Evolutionary conservation across 2,329 filamentous ascomycete genomes (phyloP).

Genomic region (Venturia aucupariae): DNA sequence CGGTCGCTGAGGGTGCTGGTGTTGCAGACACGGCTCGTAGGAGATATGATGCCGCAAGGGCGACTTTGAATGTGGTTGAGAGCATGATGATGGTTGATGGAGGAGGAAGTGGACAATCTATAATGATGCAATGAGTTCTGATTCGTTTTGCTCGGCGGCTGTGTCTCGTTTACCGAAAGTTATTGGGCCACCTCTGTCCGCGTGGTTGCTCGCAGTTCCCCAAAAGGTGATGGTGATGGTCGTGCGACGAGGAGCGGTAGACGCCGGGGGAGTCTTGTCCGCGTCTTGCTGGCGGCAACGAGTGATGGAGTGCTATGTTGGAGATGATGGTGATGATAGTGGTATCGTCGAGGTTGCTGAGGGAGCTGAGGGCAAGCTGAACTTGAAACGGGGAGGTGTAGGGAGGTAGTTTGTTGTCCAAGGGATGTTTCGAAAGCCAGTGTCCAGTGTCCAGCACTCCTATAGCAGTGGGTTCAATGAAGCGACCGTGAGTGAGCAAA

Average conservation of each 20-base stretch:
- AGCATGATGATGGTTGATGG: slow-evolving; percentile 3
- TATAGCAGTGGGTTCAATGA: background rate
- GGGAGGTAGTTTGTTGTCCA: background rate
- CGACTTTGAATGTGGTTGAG: background rate
- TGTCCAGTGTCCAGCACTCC: background rate
- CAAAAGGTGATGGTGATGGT: background rate
- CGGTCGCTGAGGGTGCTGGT: background rate
- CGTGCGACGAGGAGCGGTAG: background rate
- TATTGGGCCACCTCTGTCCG: background rate
- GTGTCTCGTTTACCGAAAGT: background rate
- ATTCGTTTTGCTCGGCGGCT: background rate
- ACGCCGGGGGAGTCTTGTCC: background rate
- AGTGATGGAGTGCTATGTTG: background rate
- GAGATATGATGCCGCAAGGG: slow-evolving; percentile 4
- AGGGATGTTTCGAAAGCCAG: background rate
- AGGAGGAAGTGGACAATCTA: background rate
- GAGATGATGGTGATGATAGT: background rate
- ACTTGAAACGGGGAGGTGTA: background rate
- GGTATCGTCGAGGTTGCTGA: background rate
- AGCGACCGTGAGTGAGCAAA: background rate
- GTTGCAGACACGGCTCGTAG: background rate
- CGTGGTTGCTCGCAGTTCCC: background rate
- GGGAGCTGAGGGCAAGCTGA: background rate
- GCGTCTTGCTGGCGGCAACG: background rate
- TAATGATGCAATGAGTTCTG: background rate